phyloP scores from a whole-genome alignment of 2,329 filamentous ascomycete species.

The Phyllosticta citriasiana region DNA sequence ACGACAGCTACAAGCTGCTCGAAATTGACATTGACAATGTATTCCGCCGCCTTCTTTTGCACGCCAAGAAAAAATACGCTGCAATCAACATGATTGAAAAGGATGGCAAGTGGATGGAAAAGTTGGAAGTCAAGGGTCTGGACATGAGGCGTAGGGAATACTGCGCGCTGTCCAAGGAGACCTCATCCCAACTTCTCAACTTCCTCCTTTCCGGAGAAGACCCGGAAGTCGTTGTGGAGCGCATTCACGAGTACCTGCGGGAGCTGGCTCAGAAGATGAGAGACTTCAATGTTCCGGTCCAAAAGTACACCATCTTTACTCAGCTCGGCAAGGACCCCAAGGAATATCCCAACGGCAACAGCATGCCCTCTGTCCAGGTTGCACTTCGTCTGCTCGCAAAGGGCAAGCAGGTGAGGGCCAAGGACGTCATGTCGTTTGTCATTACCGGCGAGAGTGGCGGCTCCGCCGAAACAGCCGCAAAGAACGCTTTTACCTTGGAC shows the following conservation, averaged over 20 bases:
- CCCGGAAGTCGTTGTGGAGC: constrained; percentile 73
- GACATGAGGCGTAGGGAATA: constrained; percentile 98
- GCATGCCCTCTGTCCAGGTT: constrained; percentile 95
- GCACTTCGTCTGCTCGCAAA: constrained; percentile 78
- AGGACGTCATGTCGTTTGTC: constrained; percentile 94
- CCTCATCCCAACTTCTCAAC: constrained; percentile 78
- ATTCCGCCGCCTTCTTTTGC: constrained; percentile 83
- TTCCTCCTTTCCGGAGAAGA: constrained; percentile 93
- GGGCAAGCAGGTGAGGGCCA: constrained; percentile 80
- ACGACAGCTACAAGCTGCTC: constrained; percentile 80
- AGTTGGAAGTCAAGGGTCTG: constrained; percentile 95
- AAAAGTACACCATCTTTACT: constrained; percentile 96
- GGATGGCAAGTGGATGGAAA: constrained; percentile 82
- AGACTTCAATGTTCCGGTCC: constrained; percentile 58
- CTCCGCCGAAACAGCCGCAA: constrained; percentile 59
- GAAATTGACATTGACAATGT: constrained; percentile 99
- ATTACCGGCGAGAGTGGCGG: constrained; percentile 65
- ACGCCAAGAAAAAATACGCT: constrained; percentile 99
- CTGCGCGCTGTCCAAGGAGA: constrained; percentile 89
- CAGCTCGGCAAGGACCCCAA: constrained; percentile 90
- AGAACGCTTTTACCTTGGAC: constrained; percentile 78
- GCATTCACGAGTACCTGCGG: constrained; percentile 87
- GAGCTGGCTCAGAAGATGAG: constrained; percentile 83
- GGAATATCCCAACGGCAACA: constrained; percentile 88
- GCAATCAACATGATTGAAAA: constrained; percentile 87